Evolutionary conservation across 768 basidiomycete genomes (phyloP), one percentile per base, ranked within the genome.

Genomic region (Pisolithus orientalis): DNA sequence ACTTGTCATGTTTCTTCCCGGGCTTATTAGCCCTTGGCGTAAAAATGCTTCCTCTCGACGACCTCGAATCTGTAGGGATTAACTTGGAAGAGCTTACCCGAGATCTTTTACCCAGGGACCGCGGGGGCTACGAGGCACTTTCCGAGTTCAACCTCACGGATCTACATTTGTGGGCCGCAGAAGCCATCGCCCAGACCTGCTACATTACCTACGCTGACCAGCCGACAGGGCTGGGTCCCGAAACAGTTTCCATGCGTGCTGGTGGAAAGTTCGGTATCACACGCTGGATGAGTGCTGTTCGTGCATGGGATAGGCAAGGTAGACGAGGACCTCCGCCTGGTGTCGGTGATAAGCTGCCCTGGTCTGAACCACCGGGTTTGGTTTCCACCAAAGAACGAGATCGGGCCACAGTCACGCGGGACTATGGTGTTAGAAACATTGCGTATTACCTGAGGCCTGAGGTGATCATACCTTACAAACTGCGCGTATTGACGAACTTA

Each of bases 1-100:
- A 90, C 60, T 69, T 90, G 27, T 81, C 87, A 10, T 89, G 87
- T 66, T 90, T 89, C 70, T 74, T 87, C 45, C 86, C 87, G 0
- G 87, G 88, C 14, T 69, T 89, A 14, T 72, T 90, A 46, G 85
- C 87, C 5, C 73, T 90, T 3, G 87, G 88, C 25, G 84, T 70
- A 5, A 77, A 84, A 55, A 76, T 77, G 10, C 75, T 89, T 46
- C 80, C 80, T 25, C 69, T 84, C 47, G 74, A 82, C 51, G 66
- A 80, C 48, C 74, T 84, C 3, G 66, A 72, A 25, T 62, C 70
- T 0, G 57, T 78, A 14, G 79, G 77, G 9, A 74, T 85, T 49
- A 70, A 78, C 56, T 57, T 76, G 14, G 62, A 66, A 11, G 60
- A 69, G 21, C 71, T 83, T 8, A 60, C 57, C 6, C 47, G 56